Evolutionary conservation across 371 early-diverging fungal genomes (phyloP).

Genomic region (Paraphysoderma sedebokerense): DNA sequence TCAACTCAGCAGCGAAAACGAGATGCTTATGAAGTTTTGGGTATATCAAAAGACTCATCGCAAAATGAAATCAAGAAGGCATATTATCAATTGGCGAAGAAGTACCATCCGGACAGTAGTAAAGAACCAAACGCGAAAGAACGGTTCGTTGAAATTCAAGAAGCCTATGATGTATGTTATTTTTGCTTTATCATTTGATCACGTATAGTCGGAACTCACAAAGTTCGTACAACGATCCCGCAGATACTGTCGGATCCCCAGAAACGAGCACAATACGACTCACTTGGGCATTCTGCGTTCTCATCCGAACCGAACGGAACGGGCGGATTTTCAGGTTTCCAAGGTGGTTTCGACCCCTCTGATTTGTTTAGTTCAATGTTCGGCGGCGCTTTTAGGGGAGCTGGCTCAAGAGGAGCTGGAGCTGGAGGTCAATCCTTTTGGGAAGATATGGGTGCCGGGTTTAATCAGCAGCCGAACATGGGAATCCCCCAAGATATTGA

Average conservation of each 20-base stretch:
- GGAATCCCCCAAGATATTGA: constrained; percentile 3
- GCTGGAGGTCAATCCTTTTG: constrained; percentile 23
- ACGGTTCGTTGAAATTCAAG: constrained; percentile 88
- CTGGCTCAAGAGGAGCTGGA: constrained; percentile 17
- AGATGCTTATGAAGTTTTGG: constrained; percentile 69
- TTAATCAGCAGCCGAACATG: constrained; percentile 18
- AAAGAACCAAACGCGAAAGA: constrained; percentile 72
- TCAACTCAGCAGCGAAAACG: constrained; percentile 18
- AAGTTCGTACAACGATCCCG: neutral
- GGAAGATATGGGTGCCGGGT: constrained; percentile 20
- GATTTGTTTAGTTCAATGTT: constrained; percentile 8
- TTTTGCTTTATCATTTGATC: neutral
- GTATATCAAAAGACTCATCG: constrained; percentile 54
- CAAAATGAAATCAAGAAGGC: constrained; percentile 82
- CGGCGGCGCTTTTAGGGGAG: constrained; percentile 19
- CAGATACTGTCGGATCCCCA: constrained; percentile 72
- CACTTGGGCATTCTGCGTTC: constrained; percentile 52
- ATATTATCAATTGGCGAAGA: constrained; percentile 81
- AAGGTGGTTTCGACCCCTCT: constrained; percentile 9
- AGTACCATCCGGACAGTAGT: constrained; percentile 93
- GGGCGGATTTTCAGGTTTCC: constrained; percentile 36
- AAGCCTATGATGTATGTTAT: constrained; percentile 62
- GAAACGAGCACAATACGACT: constrained; percentile 78
- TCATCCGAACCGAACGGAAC: constrained; percentile 24
- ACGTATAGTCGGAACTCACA: neutral